Evolutionary conservation across 371 early-diverging fungal genomes (phyloP).

Genomic region (Rhizomucor pusillus): DNA sequence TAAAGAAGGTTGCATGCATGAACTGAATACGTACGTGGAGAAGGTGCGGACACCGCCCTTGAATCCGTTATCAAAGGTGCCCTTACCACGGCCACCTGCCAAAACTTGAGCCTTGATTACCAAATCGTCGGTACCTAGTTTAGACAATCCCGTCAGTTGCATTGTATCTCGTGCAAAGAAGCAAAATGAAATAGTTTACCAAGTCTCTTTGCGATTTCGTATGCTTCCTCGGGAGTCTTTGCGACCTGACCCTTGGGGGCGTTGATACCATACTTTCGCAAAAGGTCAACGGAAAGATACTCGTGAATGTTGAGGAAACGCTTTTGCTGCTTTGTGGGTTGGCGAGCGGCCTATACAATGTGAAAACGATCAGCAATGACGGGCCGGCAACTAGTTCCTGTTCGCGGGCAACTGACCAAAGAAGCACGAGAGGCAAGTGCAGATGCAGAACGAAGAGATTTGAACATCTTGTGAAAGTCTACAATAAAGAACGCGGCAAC

Average conservation of each 20-base stretch:
- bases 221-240: constrained; percentile 87
- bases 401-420: constrained; percentile 46
- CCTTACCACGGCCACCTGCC: constrained; percentile 99
- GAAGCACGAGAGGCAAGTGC: constrained; percentile 49
- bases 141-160: background rate
- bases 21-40: constrained; percentile 71
- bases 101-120: constrained; percentile 99
- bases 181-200: constrained; percentile 40
- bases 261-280: constrained; percentile 89
- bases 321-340: constrained; percentile 66
- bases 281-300: constrained; percentile 90
- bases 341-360: constrained; percentile 43
- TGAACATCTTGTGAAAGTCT: constrained; percentile 41
- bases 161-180: background rate
- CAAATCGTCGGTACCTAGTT: constrained; percentile 74
- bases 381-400: background rate
- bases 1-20: too few relatives aligned
- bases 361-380: constrained; percentile 1
- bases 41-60: constrained; percentile 96
- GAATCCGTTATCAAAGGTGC: constrained; percentile 90
- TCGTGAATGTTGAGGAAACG: constrained; percentile 97
- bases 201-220: constrained; percentile 78
- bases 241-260: constrained; percentile 91
- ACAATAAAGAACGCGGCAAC: too few relatives aligned
- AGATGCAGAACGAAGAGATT: constrained; percentile 51